These are phyloP conservation scores for Diplocarpon rosae DNA, from an alignment of 2,329 filamentous ascomycete genomes.

Conservation along the genomic window DNA sequence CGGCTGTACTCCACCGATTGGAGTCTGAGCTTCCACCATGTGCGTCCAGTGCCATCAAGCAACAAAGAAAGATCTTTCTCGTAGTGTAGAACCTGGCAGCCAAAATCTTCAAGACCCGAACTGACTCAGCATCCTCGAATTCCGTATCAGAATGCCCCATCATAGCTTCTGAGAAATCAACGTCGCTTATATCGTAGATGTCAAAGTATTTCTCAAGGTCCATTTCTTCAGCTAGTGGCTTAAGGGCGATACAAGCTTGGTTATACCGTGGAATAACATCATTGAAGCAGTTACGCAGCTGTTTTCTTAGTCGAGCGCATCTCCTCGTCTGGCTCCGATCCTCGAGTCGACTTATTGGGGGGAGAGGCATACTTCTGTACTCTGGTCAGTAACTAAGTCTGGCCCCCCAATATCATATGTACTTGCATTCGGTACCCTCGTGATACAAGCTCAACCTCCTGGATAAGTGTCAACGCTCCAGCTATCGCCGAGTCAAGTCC, in stretches of 20 bases:
- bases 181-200: conserved; percentile 68
- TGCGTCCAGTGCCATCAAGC: conserved; percentile 77
- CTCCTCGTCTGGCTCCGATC: conserved; percentile 68
- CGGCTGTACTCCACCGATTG: conserved; percentile 64
- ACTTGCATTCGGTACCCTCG: conserved; percentile 75
- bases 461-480: conserved; percentile 70
- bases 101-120: conserved; percentile 70
- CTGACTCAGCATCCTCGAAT: conserved; percentile 65
- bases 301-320: conserved; percentile 68
- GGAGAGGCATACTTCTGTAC: conserved; percentile 69
- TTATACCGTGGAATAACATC: conserved; percentile 62
- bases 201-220: conserved; percentile 91
- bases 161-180: conserved; percentile 61
- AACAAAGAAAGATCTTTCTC: conserved; percentile 78
- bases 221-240: conserved; percentile 63
- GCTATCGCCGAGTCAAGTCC: conserved; percentile 69
- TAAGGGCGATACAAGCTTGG: conserved; percentile 56
- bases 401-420: background rate
- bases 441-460: conserved; percentile 92
- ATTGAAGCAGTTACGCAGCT: conserved; percentile 58
- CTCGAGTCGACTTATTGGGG: conserved; percentile 86
- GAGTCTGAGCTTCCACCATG: conserved; percentile 69
- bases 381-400: conserved; percentile 10
- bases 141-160: conserved; percentile 52
- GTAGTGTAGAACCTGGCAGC: conserved; percentile 71